Evolutionary conservation across 495 filamentous ascomycete genomes (phyloP), one percentile per base, ranked within the genome.

Genomic region (Acidiella bohemica): DNA sequence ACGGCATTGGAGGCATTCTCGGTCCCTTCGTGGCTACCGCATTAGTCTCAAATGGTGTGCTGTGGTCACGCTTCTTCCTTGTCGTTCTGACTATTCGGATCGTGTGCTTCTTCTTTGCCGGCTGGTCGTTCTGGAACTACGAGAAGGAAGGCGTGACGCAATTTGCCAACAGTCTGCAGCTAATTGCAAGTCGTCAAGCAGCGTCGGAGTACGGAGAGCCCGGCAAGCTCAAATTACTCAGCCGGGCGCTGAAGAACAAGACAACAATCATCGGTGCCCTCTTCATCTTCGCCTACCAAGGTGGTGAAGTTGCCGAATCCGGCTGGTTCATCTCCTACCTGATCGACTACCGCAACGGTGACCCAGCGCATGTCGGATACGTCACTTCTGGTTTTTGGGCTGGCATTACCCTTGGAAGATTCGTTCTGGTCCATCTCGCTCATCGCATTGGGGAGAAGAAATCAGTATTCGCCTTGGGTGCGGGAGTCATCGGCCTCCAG

Each of bases 341-440:
- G 24, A 80, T 86, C 55, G 70, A 62, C 24, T 69, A 73, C 41
- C 79, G 83, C 14, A 58, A 71, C 50, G 80, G 80, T 9, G 61
- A 76, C 42, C 78, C 79, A 2, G 59, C 67, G 6, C 60, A 64
- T 3, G 78, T 86, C 7, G 83, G 84, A 12, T 87, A 85, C 54
- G 82, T 88, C 3, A 85, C 80, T 16, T 66, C 81, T 0, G 84
- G 82, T 4, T 92, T 87, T 59, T 87, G 84, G 84, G 80, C 58
- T 39, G 13, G 42, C 31, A 80, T 92, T 42, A 84, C 79, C 3
- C 51, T 80, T 0, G 82, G 83, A 0, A 68, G 84, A 1, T 78
- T 87, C 54, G 42, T 73, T 2, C 66, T 90, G 26, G 70, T 72
- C 9, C 71, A 74, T 14, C 61, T 73, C 0, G 77, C 80, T 0